Conservation (phyloP, 371 early-diverging fungal genomes). For the Nosema bombycis region DNA sequence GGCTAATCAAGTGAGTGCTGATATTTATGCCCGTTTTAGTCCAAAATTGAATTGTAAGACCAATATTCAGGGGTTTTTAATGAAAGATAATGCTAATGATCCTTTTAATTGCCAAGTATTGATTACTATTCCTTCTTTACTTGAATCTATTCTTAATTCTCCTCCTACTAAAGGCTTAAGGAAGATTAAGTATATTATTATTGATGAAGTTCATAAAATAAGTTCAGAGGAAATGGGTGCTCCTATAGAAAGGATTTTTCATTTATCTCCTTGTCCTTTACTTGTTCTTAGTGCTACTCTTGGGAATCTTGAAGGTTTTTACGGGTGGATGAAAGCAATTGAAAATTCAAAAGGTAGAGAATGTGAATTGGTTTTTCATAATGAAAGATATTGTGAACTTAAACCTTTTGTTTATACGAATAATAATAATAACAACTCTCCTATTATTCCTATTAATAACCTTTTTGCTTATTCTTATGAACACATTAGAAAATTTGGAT, state of each 20-base stretch:
- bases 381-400: conserved; percentile 65
- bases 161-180: conserved; percentile 45
- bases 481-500: conserved; percentile 63
- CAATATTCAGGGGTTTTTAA: conserved; percentile 62
- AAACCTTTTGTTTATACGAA: conserved; percentile 59
- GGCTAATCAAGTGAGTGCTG: conserved; percentile 69
- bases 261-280: conserved; percentile 66
- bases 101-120: conserved; percentile 66
- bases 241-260: conserved; percentile 67
- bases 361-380: conserved; percentile 59
- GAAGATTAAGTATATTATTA: conserved; percentile 66
- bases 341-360: conserved; percentile 58
- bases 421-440: background rate
- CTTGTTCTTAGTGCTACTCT: conserved; percentile 68
- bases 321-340: conserved; percentile 60
- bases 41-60: conserved; percentile 60
- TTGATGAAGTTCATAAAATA: conserved; percentile 69
- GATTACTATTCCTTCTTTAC: conserved; percentile 67
- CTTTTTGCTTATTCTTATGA: conserved; percentile 64
- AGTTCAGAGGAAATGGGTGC: conserved; percentile 65
- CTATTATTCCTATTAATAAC: conserved; percentile 57
- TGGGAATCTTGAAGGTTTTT: conserved; percentile 67
- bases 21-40: conserved; percentile 68
- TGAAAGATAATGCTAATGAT: conserved; percentile 59
- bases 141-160: conserved; percentile 57